Percentiles rank a stretch among this genome's conserved stretches.
Evolutionary conservation across 2,329 filamentous ascomycete species (phyloP).

Genomic region (Elsinoe necatrix): DNA sequence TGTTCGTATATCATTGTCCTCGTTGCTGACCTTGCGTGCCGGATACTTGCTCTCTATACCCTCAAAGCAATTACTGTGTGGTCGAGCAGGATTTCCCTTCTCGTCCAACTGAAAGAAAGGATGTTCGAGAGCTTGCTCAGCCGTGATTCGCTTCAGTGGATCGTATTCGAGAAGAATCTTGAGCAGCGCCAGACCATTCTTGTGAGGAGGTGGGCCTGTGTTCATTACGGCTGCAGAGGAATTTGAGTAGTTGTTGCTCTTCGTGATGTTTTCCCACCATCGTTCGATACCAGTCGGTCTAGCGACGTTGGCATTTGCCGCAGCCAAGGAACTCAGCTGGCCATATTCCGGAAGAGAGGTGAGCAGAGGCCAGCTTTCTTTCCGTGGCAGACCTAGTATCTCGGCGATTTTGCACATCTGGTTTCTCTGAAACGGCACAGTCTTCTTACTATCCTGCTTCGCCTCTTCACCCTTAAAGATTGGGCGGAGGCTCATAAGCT

Average conservation of each 20-base stretch:
- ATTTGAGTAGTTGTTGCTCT: slow-evolving; percentile 39
- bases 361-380: slow-evolving; percentile 80
- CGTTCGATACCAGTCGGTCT: slow-evolving; percentile 59
- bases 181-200: slow-evolving; percentile 62
- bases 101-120: slow-evolving; percentile 60
- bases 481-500: slow-evolving; percentile 77
- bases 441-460: slow-evolving; percentile 98
- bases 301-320: slow-evolving; percentile 42
- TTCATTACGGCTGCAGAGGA: slow-evolving; percentile 21
- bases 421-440: slow-evolving; percentile 91
- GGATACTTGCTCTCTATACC: slow-evolving; percentile 84
- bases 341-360: slow-evolving; percentile 76
- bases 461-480: slow-evolving; percentile 99
- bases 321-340: slow-evolving; percentile 31
- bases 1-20: slow-evolving; percentile 93
- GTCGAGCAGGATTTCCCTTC: slow-evolving; percentile 14
- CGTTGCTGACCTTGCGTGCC: slow-evolving; percentile 78
- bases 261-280: slow-evolving; percentile 45
- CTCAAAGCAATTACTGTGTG: slow-evolving; percentile 80
- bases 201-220: slow-evolving; percentile 48
- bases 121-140: slow-evolving; percentile 79
- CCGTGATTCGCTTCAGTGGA: slow-evolving; percentile 77
- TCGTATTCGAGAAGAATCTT: slow-evolving; percentile 85
- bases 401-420: slow-evolving; percentile 99
- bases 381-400: slow-evolving; percentile 82